A percentile compares a stretch with the other conserved stretches of the same genome.
Evolutionary conservation across 2,329 filamentous ascomycete species (phyloP).

Genomic region (Aspergillus brasiliensis): DNA sequence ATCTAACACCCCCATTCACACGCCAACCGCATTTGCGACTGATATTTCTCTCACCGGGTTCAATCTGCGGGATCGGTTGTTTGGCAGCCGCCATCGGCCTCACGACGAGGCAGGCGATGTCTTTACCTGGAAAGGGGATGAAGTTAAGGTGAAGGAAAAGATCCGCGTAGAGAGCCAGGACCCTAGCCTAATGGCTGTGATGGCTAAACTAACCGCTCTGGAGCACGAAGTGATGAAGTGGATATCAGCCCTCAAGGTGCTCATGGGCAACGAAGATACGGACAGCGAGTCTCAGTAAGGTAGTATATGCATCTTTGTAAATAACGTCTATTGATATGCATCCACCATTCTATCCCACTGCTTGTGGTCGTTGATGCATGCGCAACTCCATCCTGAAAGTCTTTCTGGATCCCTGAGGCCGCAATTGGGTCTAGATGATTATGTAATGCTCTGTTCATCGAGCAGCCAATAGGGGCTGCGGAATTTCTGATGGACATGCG

Average conservation of each 20-base stretch:
- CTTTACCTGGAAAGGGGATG: slow-evolving; percentile 69
- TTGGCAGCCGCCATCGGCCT: slow-evolving; percentile 57
- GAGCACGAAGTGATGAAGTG: slow-evolving; percentile 71
- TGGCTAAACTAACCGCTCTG: slow-evolving; percentile 79
- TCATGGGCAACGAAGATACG: slow-evolving; percentile 68
- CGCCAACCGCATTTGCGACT: slow-evolving; percentile 67
- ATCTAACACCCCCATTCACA: slow-evolving; percentile 59
- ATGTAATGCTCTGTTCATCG: neutral
- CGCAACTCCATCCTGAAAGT: neutral
- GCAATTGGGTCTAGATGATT: neutral
- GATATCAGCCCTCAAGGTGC: slow-evolving; percentile 70
- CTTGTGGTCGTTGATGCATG: neutral
- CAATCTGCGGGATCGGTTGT: slow-evolving; percentile 59
- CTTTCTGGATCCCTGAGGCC: neutral
- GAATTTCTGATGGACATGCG: slow-evolving; percentile 28
- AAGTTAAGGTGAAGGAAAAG: slow-evolving; percentile 88
- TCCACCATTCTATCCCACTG: neutral
- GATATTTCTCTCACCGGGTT: slow-evolving; percentile 65
- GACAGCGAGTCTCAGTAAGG: slow-evolving; percentile 35
- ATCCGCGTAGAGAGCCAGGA: slow-evolving; percentile 86
- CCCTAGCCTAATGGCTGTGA: slow-evolving; percentile 78
- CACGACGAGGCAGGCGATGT: slow-evolving; percentile 80
- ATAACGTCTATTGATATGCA: neutral
- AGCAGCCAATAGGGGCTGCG: slow-evolving; percentile 30
- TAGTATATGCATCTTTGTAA: neutral